phyloP scores from a whole-genome alignment of 192 early-diverging fungal species.

The Obelidium mucronatum region DNA sequence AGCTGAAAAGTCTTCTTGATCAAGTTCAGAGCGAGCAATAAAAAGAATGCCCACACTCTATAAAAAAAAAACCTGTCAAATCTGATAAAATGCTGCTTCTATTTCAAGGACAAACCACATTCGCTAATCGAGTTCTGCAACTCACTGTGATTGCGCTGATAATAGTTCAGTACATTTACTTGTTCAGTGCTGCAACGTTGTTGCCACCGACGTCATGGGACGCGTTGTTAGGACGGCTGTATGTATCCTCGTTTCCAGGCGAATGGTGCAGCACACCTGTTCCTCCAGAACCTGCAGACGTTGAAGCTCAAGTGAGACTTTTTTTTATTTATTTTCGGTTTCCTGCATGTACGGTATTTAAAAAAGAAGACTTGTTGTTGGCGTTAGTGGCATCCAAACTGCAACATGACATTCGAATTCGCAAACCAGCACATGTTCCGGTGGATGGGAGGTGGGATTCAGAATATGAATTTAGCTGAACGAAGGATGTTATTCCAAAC shows the following conservation, averaged over 20 bases:
- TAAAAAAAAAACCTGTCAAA: not conserved
- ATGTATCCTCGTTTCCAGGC: not conserved
- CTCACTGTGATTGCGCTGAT: not conserved
- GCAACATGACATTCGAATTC: not conserved
- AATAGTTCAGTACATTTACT: not conserved
- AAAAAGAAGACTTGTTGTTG: too few relatives aligned
- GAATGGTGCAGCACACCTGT: not conserved
- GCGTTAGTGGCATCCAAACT: not conserved
- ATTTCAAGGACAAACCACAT: not conserved
- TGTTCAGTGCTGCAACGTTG: not conserved
- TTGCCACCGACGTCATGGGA: not conserved
- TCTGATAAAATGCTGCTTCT: not conserved
- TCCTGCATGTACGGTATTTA: too few relatives aligned
- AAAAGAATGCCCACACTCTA: not conserved
- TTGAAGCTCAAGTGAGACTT: not conserved
- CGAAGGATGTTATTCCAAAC: constrained; percentile 2
- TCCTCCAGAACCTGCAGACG: not conserved
- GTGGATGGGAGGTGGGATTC: constrained; percentile 6
- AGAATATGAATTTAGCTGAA: not conserved
- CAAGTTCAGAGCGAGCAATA: too few relatives aligned
- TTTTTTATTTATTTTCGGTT: too few relatives aligned
- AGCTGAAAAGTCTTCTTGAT: too few relatives aligned
- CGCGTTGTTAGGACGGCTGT: not conserved
- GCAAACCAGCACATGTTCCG: not conserved
- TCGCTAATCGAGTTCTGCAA: not conserved